Conservation (phyloP, 352 stramenopile genomes). For the Pseudoperonospora humuli region DNA sequence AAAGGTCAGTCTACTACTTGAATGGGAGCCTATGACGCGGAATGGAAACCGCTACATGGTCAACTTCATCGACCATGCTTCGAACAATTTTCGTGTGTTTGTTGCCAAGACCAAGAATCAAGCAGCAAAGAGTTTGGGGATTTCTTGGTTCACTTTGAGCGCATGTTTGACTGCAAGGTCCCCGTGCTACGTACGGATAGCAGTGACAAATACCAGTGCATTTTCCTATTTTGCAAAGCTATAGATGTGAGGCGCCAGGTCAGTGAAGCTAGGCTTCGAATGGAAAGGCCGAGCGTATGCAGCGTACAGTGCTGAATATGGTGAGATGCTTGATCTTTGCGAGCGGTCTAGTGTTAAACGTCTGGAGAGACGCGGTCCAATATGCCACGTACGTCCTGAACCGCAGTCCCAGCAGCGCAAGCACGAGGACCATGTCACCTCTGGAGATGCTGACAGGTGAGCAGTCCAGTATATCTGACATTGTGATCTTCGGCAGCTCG, state of each 20-base stretch:
- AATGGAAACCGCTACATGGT: no score
- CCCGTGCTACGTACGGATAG: slow-evolving; percentile 11
- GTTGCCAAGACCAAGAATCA: no score
- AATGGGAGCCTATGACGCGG: no score
- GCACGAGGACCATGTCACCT: slow-evolving; percentile 1
- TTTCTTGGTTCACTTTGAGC: slow-evolving; percentile 8
- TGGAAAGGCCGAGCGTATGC: slow-evolving; percentile 23
- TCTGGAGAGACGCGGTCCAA: slow-evolving; percentile 21
- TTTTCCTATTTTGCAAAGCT: slow-evolving; percentile 15
- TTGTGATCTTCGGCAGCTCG: not conserved
- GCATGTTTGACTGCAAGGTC: slow-evolving; percentile 4
- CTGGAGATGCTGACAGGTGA: slow-evolving; percentile 1
- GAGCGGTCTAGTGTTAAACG: slow-evolving; percentile 9
- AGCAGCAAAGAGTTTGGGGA: not conserved
- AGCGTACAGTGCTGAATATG: slow-evolving; percentile 29
- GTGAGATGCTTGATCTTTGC: slow-evolving; percentile 20
- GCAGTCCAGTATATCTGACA: not conserved
- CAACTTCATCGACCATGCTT: no score
- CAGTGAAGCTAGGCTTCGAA: slow-evolving; percentile 15
- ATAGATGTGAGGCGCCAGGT: slow-evolving; percentile 13
- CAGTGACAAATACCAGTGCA: slow-evolving; percentile 18
- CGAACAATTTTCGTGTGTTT: no score
- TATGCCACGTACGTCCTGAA: slow-evolving; percentile 27
- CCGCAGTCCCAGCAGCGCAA: slow-evolving; percentile 8
- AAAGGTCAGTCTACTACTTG: no score